Evolutionary conservation across 768 basidiomycete genomes (phyloP), one percentile per base, ranked within the genome.

Genomic region (Collybiopsis luxurians): DNA sequence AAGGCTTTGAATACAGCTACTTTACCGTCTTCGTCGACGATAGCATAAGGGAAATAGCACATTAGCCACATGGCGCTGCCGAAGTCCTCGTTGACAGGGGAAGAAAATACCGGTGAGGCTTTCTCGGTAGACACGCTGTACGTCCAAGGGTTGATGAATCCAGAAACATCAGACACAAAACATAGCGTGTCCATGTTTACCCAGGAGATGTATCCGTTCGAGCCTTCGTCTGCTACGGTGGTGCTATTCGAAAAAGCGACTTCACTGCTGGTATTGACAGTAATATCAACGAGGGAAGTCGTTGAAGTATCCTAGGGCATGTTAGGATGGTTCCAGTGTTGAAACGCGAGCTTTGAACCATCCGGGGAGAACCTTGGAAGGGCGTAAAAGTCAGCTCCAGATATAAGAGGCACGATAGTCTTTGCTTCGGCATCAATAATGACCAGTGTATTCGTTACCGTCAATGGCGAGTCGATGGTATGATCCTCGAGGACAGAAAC

Each of bases 341-440:
- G 71, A 78, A 79, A 87, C 1, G 71, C 75, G 13, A 87, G 59
- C 59, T 71, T 73, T 40, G 69, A 70, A 0, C 84, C 86, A 45
- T 82, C 77, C 0, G 80, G 76, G 42, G 79, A 80, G 70, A 83
- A 83, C 28, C 65, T 65, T 0, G 84, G 81, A 1, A 74, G 66
- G 44, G 78, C 76, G 67, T 92, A 93, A 71, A 92, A 92, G 65
- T 91, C 89, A 3, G 83, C 82, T 4, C 86, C 88, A 0, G 75
- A 69, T 1, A 71, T 47, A 39, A 91, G 68, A 4, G 78, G 68
- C 7, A 73, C 67, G 2, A 87, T 65, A 0, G 70, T 68, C 59
- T 79, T 75, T 3, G 73, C 69, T 2, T 60, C 56, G 0, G 77
- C 76, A 66, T 87, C 73, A 61, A 92, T 78, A 53, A 85, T 63